These are phyloP conservation scores for Podochytrium sp. DNA, from an alignment of 192 early-diverging fungal species.

Conservation along the genomic window DNA sequence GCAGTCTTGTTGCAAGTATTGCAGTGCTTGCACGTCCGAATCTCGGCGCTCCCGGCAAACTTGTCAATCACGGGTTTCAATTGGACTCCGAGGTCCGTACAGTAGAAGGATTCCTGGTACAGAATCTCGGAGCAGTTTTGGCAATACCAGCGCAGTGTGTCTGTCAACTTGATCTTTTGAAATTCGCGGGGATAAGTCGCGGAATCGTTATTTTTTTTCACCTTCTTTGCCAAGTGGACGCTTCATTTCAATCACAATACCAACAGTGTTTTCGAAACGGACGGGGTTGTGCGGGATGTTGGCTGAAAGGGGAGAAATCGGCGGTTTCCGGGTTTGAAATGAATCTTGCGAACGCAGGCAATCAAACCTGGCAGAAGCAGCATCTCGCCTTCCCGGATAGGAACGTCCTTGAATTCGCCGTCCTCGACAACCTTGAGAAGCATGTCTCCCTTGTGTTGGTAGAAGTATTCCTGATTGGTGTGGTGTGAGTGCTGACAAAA, in stretches of 20 bases:
- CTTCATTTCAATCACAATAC: conserved; percentile 93
- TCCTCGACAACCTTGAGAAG: conserved; percentile 85
- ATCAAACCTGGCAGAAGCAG: conserved; percentile 85
- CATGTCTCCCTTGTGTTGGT: conserved; percentile 93
- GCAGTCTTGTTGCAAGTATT: conserved; percentile 42
- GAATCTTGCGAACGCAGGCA: too few relatives aligned
- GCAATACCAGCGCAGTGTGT: conserved; percentile 96
- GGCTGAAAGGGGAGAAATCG: conserved; percentile 45
- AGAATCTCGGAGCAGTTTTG: conserved; percentile 79
- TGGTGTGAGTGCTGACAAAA: neutral
- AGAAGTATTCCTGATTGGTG: conserved; percentile 88
- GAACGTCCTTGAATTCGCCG: conserved; percentile 81
- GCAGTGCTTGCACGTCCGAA: conserved; percentile 78
- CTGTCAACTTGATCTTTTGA: conserved; percentile 58
- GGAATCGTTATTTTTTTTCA: too few relatives aligned
- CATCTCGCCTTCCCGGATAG: conserved; percentile 94
- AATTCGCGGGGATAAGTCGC: neutral
- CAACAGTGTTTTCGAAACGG: conserved; percentile 90
- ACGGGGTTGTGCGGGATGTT: conserved; percentile 95
- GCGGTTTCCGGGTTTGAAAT: too few relatives aligned
- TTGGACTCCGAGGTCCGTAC: conserved; percentile 85
- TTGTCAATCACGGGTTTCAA: conserved; percentile 90
- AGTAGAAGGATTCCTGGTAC: conserved; percentile 89
- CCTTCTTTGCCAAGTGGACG: conserved; percentile 70
- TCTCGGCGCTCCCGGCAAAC: conserved; percentile 63